Evolutionary conservation across 345 rosid species (phyloP), one percentile per base, ranked within the genome.

Genomic region (Eucalyptus sp.): DNA sequence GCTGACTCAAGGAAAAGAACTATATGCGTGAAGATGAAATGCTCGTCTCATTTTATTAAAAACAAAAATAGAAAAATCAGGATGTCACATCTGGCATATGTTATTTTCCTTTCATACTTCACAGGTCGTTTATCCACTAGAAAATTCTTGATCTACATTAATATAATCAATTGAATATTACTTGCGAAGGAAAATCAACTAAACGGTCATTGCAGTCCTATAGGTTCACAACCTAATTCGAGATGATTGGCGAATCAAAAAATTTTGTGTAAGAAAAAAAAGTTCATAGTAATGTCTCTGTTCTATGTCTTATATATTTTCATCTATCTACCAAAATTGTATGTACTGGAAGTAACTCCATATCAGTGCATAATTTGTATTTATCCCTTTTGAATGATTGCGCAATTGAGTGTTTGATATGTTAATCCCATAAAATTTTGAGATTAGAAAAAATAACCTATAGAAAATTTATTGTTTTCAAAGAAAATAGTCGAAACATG

Each of bases 371-470:
- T 15, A 15, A 15, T n/a, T 66, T 66, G 6, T n/a, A 66, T 15
- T 52, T 52, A 52, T 52, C 56, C 56, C 24, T 52, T 52, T 52
- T 4, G 24, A 52, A 18, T 52, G 56, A 52, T 52, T 52, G 9
- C 9, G 0, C 56, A 0, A 52, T 0, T 52, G 0, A 52, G 56
- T 18, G 56, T 52, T 52, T 52, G 56, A 52, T 18, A 52, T 52
- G 56, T 52, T 52, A 52, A 52, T 52, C 24, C 56, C 24, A 52
- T 7, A 52, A 52, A 18, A 52, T 17, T 52, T 52, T 2, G 20
- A 66, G 79, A 16, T 66, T 66, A 31, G 41, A 66, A 31, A 66
- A 64, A 66, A 52, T 52, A 60, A 66, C 43, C 79, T 33, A 66
- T 31, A 66, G 15, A 60, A 60, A 60, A 25, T n/a, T 66, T 31